Evolutionary conservation across 768 basidiomycete genomes (phyloP).

Genomic region (Arthromyces matolae): DNA sequence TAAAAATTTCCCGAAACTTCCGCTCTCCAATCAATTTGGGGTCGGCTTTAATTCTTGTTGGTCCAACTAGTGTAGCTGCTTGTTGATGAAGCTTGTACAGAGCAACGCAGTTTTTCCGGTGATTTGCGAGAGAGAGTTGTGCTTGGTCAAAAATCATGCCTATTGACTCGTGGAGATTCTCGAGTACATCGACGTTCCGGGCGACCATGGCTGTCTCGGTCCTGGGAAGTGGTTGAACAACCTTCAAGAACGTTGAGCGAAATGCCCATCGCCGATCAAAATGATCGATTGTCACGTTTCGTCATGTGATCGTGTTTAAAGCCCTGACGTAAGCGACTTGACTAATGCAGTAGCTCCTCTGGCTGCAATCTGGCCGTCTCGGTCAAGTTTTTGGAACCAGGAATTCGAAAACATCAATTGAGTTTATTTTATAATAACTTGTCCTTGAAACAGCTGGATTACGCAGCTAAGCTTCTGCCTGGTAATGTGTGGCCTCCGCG

Average conservation of each 20-base stretch:
- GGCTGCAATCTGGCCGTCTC: too few species aligned
- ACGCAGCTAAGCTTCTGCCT: too few species aligned
- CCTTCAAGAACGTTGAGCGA: slow-evolving; percentile 8
- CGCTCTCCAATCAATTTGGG: slow-evolving; percentile 71
- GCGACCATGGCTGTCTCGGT: slow-evolving; percentile 25
- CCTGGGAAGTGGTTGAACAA: slow-evolving; percentile 6
- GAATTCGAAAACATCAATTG: too few species aligned
- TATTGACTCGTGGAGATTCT: slow-evolving; percentile 32
- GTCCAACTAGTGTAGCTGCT: slow-evolving; percentile 51
- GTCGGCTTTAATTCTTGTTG: slow-evolving; percentile 41
- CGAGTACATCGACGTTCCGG: slow-evolving; percentile 21
- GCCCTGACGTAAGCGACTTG: too few species aligned
- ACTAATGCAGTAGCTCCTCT: too few species aligned
- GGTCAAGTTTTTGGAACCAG: too few species aligned
- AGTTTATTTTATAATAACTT: too few species aligned
- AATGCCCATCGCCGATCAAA: slow-evolving; percentile 2
- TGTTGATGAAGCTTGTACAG: slow-evolving; percentile 79
- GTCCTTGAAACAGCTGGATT: too few species aligned
- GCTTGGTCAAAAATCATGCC: slow-evolving; percentile 69
- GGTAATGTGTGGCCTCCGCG: too few species aligned
- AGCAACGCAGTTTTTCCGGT: slow-evolving; percentile 89
- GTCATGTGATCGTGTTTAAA: too few species aligned
- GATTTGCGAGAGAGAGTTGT: slow-evolving; percentile 77
- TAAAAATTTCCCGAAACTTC: slow-evolving; percentile 71
- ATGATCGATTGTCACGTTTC: slow-evolving; percentile 3